Evolutionary conservation across 192 early-diverging fungal genomes (phyloP), one percentile per base, ranked within the genome.

Genomic region (Oehlia diaphana): DNA sequence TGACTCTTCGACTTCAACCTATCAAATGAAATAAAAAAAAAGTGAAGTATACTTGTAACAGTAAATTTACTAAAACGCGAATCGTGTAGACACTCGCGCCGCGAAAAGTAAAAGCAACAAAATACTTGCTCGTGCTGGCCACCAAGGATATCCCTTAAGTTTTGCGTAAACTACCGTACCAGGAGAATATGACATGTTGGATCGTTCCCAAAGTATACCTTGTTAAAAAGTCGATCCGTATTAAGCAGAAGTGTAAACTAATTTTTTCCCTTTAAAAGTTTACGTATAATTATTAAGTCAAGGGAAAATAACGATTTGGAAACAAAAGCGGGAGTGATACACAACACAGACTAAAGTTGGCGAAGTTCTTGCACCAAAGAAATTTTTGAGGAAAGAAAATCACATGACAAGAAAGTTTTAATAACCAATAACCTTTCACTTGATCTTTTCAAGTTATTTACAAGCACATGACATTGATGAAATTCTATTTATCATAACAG

Each of bases 71-170:
- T 12, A 47, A 47, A 12, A 0, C 44, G 44, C 44, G 44, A 47
- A 47, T 47, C 44, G 44, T 47, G 44, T 47, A 47, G 1, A 21
- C 21, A 58, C 6, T 58, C 53, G 53, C 53, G 53, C 53, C 53
- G 19, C 53, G 53, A 58, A 58, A 4, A 21, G 14, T 6, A 7
- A 21, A 21, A 58, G 21, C 14, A 74, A 42, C 0, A 2, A 73
- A 62, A 2, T 78, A 80, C 85, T 88, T 86, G 89, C 90, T 77
- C 85, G 82, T 65, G 90, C 90, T 4, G 90, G 90, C 88, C 90
- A 90, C 90, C 90, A 89, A 42, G 88, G 88, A 67, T 85, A 89
- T 3, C 90, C 90, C 67, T 88, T 88, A 53, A 89, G 80, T 68
- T 91, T 90, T 68, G 88, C 89, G 82, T 89, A 90, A 58, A 91